phyloP scores from a whole-genome alignment of 176 grass and related monocot species.

The Zoysia japonica region DNA sequence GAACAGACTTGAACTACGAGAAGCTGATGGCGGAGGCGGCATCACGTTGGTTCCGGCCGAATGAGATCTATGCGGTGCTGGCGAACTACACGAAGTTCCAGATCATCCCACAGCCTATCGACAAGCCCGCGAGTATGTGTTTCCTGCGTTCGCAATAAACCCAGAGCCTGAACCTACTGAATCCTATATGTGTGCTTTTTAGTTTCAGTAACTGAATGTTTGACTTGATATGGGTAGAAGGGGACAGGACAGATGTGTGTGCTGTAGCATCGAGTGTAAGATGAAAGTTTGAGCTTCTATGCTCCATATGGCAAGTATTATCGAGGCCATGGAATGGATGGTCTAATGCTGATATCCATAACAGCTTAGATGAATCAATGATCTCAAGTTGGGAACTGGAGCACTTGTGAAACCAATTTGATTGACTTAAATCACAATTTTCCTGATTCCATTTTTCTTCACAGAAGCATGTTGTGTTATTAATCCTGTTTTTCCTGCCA shows the following conservation, averaged over 20 bases:
- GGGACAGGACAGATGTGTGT: not conserved
- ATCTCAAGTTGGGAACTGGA: not conserved
- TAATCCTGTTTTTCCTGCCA: not conserved
- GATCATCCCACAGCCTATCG: slow-evolving; percentile 68
- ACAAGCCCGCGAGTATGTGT: slow-evolving; percentile 69
- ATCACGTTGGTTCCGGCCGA: slow-evolving; percentile 78
- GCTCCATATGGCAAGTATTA: not conserved
- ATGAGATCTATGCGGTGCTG: slow-evolving; percentile 88
- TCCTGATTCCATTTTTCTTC: not conserved
- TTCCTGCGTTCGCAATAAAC: slow-evolving; percentile 17
- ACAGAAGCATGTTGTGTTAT: slow-evolving; percentile 6
- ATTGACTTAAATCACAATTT: not conserved
- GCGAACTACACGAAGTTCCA: slow-evolving; percentile 66
- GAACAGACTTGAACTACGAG: slow-evolving; percentile 75
- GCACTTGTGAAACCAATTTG: not conserved
- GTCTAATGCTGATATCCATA: slow-evolving; percentile 8
- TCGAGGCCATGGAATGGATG: not conserved
- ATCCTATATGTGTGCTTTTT: slow-evolving; percentile 32
- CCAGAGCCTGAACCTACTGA: slow-evolving; percentile 9
- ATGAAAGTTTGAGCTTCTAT: not conserved
- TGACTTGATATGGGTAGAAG: slow-evolving; percentile 2
- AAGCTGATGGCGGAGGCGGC: slow-evolving; percentile 61
- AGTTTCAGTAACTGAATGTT: slow-evolving; percentile 17
- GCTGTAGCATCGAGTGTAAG: not conserved
- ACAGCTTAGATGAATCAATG: not conserved